Evolutionary conservation across 371 early-diverging fungal genomes (phyloP), one percentile per base, ranked within the genome.

Genomic region (Rhizomucor pusillus): DNA sequence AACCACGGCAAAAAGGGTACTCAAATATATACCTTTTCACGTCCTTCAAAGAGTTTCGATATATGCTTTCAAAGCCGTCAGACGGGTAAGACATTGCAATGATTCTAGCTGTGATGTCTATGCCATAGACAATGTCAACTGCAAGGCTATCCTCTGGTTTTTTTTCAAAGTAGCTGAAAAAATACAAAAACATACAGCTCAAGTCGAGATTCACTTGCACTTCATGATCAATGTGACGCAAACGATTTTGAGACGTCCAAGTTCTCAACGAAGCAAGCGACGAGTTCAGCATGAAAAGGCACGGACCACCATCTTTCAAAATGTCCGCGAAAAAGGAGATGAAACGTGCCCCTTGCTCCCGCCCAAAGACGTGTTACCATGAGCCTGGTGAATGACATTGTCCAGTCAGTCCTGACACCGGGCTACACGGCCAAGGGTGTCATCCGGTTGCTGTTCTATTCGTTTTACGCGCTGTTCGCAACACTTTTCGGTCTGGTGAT

Each of bases 51-150:
- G 78, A 52, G 50, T 90, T 90, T 18, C 90, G 75, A 57, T 85
- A 90, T 5, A 86, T 52, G 3, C 84, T 69, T 54, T 88, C 89
- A n/a, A 84, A 16, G 1, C 79, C 82, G 37, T 66, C 70, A 14
- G 86, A 67, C 13, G 90, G 90, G 49, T 71, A 87, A 0, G 85
- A 79, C 87, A 88, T 90, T 47, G 90, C 90, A 55, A 90, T 80
- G 13, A 90, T 61, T 1, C 65, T 62, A 5, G 75, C 65, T 0
- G 86, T 85, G 51, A 90, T 84, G 55, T 88, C 87, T 86, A 56
- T 9, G 12, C 23, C 4, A 22, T 14, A 10, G 16, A 16, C 19
- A 20, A 23, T 7, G 22, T 3, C 29, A 13, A 43, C 19, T 43
- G 20, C 43, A 33, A 29, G 7, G 41, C 34, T 33, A 11, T 45